Evolutionary conservation across 192 early-diverging fungal species (phyloP).

Genomic region (Phycomyces blakesleeanus): DNA sequence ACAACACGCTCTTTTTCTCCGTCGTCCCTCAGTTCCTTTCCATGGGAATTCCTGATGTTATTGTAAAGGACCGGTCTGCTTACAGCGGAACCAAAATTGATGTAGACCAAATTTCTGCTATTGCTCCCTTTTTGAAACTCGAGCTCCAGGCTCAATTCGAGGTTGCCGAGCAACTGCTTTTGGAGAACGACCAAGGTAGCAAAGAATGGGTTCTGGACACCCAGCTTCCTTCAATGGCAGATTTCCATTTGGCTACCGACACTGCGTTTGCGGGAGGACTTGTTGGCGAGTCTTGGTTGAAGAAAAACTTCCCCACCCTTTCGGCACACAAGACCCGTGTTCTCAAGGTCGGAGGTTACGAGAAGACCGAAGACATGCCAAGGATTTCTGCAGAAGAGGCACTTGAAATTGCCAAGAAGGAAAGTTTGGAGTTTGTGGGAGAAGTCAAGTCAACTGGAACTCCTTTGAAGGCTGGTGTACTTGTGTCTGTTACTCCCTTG

Average conservation of each 20-base stretch:
- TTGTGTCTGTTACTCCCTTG: conserved; percentile 22
- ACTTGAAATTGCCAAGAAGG: conserved; percentile 18
- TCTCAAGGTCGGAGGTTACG: background rate
- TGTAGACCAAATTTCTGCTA: background rate
- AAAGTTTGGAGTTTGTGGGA: background rate
- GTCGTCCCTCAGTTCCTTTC: conserved; percentile 17
- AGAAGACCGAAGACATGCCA: background rate
- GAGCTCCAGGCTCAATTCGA: conserved; percentile 14
- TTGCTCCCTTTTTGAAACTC: conserved; percentile 1
- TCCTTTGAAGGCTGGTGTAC: conserved; percentile 16
- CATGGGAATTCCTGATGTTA: conserved; percentile 2
- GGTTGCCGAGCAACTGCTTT: conserved; percentile 3
- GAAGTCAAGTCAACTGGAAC: background rate
- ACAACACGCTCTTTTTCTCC: conserved; percentile 2
- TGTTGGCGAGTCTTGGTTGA: conserved; percentile 1
- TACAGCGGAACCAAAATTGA: conserved; percentile 11
- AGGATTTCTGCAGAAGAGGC: conserved; percentile 21
- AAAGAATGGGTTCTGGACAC: conserved; percentile 25
- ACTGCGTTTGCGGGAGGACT: conserved; percentile 3
- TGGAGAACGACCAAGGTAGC: background rate
- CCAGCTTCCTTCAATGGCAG: conserved; percentile 5
- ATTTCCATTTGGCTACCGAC: conserved; percentile 22
- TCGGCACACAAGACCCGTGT: conserved; percentile 6
- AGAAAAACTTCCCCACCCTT: conserved; percentile 11
- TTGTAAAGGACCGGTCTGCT: conserved; percentile 15